Evolutionary conservation across 176 grass and related monocot genomes (phyloP).

Genomic region (Oryza punctata): DNA sequence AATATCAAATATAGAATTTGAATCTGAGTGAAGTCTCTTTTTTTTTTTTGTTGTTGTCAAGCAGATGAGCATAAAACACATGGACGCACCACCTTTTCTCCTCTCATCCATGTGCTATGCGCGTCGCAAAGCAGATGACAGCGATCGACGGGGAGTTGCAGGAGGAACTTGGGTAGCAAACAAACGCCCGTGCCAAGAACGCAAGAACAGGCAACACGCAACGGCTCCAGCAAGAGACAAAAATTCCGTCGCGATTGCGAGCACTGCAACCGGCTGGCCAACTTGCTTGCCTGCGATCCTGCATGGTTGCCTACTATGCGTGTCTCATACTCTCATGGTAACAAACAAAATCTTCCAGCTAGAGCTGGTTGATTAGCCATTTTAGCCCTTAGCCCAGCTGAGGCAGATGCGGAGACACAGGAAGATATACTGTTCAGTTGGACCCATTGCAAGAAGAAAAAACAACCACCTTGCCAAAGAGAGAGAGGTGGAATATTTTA

Average conservation of each 20-base stretch:
- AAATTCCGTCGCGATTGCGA: neutral
- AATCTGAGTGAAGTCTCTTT: no score
- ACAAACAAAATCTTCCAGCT: neutral
- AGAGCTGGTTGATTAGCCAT: neutral
- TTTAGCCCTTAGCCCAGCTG: neutral
- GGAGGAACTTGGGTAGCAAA: neutral
- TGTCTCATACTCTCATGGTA: neutral
- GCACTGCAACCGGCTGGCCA: neutral
- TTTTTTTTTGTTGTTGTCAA: neutral
- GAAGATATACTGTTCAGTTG: neutral
- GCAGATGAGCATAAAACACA: neutral
- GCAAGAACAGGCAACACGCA: conserved; percentile 10
- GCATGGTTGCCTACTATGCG: neutral
- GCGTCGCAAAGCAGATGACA: neutral
- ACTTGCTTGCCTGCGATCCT: no score
- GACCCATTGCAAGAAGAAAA: neutral
- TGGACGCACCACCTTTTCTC: neutral
- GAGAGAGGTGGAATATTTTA: neutral
- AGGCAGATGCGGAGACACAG: neutral
- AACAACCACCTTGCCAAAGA: neutral
- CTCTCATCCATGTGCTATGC: conserved; percentile 20
- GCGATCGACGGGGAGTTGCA: neutral
- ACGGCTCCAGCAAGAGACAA: neutral
- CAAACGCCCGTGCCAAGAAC: conserved; percentile 38
- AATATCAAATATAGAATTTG: no score